A percentile compares a stretch with the other conserved stretches of the same genome.
Evolutionary conservation across 1,139 yeast species (phyloP).

Genomic region (Suhomyces chickasaworum): DNA sequence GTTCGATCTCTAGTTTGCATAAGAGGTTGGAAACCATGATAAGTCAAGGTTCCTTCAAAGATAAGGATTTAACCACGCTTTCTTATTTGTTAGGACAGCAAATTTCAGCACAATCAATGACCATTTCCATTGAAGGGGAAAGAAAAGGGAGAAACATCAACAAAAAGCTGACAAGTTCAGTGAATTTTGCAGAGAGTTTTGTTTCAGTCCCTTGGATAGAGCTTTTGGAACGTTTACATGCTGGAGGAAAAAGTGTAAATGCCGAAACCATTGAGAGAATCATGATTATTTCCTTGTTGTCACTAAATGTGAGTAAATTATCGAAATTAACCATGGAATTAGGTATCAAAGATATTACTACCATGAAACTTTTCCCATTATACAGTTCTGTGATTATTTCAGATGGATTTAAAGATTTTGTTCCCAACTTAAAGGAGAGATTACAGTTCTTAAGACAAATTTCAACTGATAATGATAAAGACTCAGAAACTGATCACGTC

Average conservation of each 20-base stretch:
- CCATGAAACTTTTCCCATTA: conserved; percentile 53
- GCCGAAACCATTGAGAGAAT: conserved; percentile 48
- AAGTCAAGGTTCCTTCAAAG: conserved; percentile 45
- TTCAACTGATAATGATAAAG: conserved; percentile 12
- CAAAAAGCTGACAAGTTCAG: conserved; percentile 22
- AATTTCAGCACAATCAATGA: conserved; percentile 10
- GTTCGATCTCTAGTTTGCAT: conserved; percentile 47
- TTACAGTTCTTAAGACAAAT: conserved; percentile 41
- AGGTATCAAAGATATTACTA: conserved; percentile 42
- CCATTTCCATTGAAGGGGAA: conserved; percentile 10
- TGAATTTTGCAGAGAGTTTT: conserved; percentile 54
- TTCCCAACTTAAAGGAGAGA: conserved; percentile 53
- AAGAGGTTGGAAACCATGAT: conserved; percentile 46
- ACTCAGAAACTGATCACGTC: conserved; percentile 21
- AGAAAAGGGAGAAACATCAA: conserved; percentile 19
- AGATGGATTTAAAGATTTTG: conserved; percentile 41
- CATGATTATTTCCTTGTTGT: conserved; percentile 53
- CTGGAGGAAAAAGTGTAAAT: conserved; percentile 56
- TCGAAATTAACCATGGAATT: conserved; percentile 45
- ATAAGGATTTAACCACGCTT: conserved; percentile 46
- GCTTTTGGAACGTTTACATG: conserved; percentile 55
- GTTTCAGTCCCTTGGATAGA: conserved; percentile 59
- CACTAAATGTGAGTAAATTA: conserved; percentile 49
- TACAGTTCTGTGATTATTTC: conserved; percentile 55
- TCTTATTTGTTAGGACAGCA: conserved; percentile 47